These are phyloP conservation scores for Sporothrix schenckii DNA, from an alignment of 2,329 filamentous ascomycete species.

Conservation along the genomic window DNA sequence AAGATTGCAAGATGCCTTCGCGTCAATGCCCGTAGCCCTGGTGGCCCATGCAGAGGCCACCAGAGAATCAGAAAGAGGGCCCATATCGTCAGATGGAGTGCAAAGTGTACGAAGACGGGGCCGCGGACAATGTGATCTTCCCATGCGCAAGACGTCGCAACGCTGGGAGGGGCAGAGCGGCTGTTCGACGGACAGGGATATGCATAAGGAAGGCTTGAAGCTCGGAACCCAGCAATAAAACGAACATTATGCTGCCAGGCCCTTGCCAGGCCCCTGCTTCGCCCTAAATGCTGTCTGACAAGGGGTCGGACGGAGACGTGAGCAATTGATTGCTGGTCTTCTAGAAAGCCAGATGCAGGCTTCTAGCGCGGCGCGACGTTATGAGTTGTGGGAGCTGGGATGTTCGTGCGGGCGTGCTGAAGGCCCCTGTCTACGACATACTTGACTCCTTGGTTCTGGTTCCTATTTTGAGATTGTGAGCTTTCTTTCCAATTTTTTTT, in stretches of 20 bases:
- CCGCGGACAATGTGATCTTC: constrained; percentile 13
- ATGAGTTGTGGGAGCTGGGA: constrained; percentile 6
- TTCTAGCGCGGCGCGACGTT: constrained; percentile 42
- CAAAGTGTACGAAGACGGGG: background rate
- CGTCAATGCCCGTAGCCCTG: constrained; percentile 29
- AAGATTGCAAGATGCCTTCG: constrained; percentile 45
- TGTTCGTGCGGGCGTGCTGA: constrained; percentile 1
- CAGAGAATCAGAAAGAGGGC: background rate
- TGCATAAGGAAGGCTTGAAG: constrained; percentile 54
- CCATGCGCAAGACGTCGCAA: background rate
- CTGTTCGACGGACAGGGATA: constrained; percentile 39
- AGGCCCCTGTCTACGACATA: background rate
- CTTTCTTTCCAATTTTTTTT: background rate
- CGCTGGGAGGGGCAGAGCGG: constrained; percentile 35
- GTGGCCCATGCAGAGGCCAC: background rate
- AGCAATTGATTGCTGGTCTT: constrained; percentile 37
- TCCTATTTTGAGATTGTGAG: constrained; percentile 23
- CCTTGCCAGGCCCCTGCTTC: background rate
- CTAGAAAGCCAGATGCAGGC: constrained; percentile 44
- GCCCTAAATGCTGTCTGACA: constrained; percentile 6
- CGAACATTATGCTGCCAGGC: constrained; percentile 49
- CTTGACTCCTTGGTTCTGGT: constrained; percentile 6
- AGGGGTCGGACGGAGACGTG: constrained; percentile 37
- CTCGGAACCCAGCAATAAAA: constrained; percentile 54
- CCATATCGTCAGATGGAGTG: background rate